Percentiles rank a stretch among this genome's conserved stretches.
These are phyloP conservation scores for Tulasnella sp. DNA, from an alignment of 768 basidiomycete species.

Conservation along the genomic window DNA sequence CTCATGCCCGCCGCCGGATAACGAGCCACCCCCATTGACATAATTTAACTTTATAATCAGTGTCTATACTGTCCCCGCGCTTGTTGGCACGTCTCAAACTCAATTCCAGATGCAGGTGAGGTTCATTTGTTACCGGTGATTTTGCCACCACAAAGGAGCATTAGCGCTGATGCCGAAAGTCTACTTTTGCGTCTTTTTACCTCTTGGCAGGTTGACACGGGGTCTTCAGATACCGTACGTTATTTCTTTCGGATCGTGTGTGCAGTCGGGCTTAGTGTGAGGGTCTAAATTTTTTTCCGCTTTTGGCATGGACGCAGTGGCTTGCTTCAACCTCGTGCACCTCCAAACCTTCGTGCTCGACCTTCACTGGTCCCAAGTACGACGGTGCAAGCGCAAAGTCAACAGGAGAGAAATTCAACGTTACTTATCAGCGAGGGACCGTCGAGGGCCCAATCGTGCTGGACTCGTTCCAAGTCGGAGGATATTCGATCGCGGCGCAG, in stretches of 20 bases:
- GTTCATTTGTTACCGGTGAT: not conserved
- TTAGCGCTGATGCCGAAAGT: not conserved
- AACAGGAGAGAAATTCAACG: conserved; percentile 47
- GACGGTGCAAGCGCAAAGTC: conserved; percentile 48
- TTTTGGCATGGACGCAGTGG: conserved; percentile 51
- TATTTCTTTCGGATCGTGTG: conserved; percentile 34
- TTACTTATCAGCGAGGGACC: conserved; percentile 57
- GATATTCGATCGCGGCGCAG: conserved; percentile 60
- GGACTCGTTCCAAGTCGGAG: conserved; percentile 62
- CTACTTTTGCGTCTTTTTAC: not conserved
- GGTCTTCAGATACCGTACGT: conserved; percentile 71
- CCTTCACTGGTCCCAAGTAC: conserved; percentile 41
- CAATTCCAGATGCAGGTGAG: conserved; percentile 42
- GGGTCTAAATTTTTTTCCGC: conserved; percentile 10
- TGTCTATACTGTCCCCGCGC: conserved; percentile 60
- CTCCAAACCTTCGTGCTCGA: conserved; percentile 36
- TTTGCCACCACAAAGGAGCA: not conserved
- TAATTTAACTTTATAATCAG: conserved; percentile 39
- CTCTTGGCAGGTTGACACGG: conserved; percentile 70
- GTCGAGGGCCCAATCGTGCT: conserved; percentile 64
- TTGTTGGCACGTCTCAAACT: conserved; percentile 50
- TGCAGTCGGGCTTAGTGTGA: conserved; percentile 23
- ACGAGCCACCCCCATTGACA: not conserved
- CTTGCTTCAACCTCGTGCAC: conserved; percentile 64
- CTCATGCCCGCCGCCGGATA: not conserved